Conservation (phyloP, 1,284 basidiomycete species). For the Moesziomyces sp. region DNA sequence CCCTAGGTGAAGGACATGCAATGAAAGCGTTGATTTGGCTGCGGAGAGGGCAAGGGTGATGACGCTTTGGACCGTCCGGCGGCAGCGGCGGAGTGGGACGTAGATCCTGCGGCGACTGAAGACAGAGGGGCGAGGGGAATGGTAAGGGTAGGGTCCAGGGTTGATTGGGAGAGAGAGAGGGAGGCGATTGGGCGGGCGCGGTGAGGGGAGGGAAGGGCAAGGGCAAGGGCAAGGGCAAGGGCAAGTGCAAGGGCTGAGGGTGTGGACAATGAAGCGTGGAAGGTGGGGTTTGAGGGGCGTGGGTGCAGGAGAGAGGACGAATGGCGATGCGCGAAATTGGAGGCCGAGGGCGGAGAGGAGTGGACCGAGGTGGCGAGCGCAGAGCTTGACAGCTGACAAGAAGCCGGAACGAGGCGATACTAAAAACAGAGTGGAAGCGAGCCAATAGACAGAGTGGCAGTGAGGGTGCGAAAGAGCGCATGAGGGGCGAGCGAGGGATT, state of each 20-base stretch:
- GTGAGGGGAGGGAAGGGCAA: neutral
- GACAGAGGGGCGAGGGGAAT: neutral
- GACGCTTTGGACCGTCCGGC: constrained; percentile 1
- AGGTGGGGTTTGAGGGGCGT: too few relatives aligned
- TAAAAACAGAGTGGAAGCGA: neutral
- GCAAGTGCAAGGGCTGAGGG: constrained; percentile 9
- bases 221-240: constrained; percentile 7
- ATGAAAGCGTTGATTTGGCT: neutral
- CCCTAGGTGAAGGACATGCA: constrained; percentile 10
- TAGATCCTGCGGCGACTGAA: too few relatives aligned
- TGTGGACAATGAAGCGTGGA: neutral
- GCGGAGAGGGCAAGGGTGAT: neutral
- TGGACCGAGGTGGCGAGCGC: constrained; percentile 10
- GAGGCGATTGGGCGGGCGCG: neutral
- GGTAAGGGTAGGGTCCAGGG: constrained; percentile 1
- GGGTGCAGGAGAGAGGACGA: neutral
- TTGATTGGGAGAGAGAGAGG: constrained; percentile 5
- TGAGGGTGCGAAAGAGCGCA: too few relatives aligned
- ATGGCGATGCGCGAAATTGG: constrained; percentile 1
- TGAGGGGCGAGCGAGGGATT: too few relatives aligned
- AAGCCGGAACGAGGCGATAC: neutral
- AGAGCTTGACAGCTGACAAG: constrained; percentile 37
- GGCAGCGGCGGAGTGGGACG: constrained; percentile 5
- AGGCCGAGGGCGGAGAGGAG: neutral
- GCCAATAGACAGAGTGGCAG: too few relatives aligned